phyloP scores from a whole-genome alignment of 345 rosid genomes.

The Citrus australasica region DNA sequence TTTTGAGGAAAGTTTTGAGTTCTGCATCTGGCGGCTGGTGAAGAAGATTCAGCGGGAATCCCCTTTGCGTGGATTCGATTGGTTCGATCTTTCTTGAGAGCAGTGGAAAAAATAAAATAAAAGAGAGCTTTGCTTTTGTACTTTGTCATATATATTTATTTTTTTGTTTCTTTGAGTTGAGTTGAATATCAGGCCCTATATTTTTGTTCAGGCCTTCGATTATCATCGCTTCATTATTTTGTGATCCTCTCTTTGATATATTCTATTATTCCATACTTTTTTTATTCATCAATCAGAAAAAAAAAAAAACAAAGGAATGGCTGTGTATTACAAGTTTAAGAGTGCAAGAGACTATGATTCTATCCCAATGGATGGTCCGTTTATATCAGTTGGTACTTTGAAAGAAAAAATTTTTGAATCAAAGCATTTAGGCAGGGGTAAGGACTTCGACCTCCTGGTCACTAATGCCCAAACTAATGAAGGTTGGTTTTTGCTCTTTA shows the following conservation, averaged over 20 bases:
- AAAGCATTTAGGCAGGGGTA: constrained; percentile 99
- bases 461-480: constrained; percentile 98
- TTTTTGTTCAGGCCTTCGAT: constrained; percentile 34
- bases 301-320: constrained; percentile 47
- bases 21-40: background rate
- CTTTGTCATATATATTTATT: constrained; percentile 3
- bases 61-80: background rate
- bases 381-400: constrained; percentile 93
- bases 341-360: constrained; percentile 99
- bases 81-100: constrained; percentile 28
- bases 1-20: background rate
- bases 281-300: constrained; percentile 11
- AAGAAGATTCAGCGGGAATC: background rate
- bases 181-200: constrained; percentile 40
- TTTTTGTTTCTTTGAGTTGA: constrained; percentile 4
- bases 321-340: constrained; percentile 99
- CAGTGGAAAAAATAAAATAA: background rate
- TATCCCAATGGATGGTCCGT: constrained; percentile 91
- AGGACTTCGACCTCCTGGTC: constrained; percentile 95
- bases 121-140: constrained; percentile 15
- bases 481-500: constrained; percentile 73
- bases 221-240: background rate
- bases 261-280: constrained; percentile 14
- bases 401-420: constrained; percentile 99
- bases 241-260: constrained; percentile 3